Percentiles rank a stretch among this genome's conserved stretches.
Conservation (phyloP, 805 yeast genomes). For the Candida suzukii region DNA sequence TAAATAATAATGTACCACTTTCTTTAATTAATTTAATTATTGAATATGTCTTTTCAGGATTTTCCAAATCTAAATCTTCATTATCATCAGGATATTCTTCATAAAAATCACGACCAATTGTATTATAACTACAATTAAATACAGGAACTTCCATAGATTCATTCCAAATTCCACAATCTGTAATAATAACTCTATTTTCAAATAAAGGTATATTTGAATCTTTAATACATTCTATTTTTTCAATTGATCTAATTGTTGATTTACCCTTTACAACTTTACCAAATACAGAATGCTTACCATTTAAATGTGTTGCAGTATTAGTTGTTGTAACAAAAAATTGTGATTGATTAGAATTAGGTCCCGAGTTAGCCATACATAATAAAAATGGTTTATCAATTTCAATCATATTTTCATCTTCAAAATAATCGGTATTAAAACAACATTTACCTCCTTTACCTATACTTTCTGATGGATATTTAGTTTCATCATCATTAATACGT, state of each 20-base stretch:
- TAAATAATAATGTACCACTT: constrained; percentile 57
- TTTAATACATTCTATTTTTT: constrained; percentile 27
- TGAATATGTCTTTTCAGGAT: constrained; percentile 35
- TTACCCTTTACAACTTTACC: constrained; percentile 67
- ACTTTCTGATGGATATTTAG: constrained; percentile 18
- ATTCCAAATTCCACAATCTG: constrained; percentile 59
- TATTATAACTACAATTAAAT: constrained; percentile 53
- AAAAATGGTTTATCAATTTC: constrained; percentile 38
- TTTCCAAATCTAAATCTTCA: constrained; percentile 43
- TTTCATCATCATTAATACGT: constrained; percentile 7
- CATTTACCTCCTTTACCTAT: constrained; percentile 42
- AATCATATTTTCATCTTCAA: constrained; percentile 52
- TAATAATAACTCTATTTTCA: constrained; percentile 36
- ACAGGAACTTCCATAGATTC: constrained; percentile 47
- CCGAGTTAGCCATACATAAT: constrained; percentile 61
- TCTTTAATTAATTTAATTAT: constrained; percentile 55
- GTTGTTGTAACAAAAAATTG: constrained; percentile 69
- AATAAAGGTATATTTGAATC: constrained; percentile 28
- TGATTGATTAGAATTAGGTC: constrained; percentile 45
- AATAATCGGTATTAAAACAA: constrained; percentile 26
- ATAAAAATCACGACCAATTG: constrained; percentile 60
- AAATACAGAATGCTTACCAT: constrained; percentile 70
- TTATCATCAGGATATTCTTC: constrained; percentile 82
- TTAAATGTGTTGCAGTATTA: constrained; percentile 67
- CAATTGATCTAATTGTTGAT: constrained; percentile 61